These are phyloP conservation scores for Chromera velia DNA, from an alignment of 73 alveolate genomes.

Conservation along the genomic window DNA sequence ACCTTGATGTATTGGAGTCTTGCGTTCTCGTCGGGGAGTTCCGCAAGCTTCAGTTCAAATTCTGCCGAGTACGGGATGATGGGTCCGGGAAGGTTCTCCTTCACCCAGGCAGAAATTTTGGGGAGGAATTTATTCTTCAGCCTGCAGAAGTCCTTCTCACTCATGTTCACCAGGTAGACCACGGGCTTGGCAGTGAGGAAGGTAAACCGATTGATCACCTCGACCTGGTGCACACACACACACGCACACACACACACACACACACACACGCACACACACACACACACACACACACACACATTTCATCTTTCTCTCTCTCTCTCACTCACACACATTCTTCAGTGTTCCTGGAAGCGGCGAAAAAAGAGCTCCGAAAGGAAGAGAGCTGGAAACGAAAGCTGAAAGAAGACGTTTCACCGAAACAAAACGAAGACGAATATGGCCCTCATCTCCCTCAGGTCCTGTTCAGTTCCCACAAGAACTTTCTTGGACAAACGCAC, in stretches of 20 bases:
- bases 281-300: no score
- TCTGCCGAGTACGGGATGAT: conserved; percentile 87
- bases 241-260: no score
- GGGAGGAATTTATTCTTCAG: conserved; percentile 85
- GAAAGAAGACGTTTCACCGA: no score
- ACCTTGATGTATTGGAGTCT: conserved; percentile 17
- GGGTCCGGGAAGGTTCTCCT: conserved; percentile 84
- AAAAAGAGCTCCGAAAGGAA: no score
- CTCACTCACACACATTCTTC: no score
- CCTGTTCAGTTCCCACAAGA: no score
- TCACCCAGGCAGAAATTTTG: conserved; percentile 79
- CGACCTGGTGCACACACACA: conserved; percentile 51
- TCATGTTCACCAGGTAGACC: conserved; percentile 77
- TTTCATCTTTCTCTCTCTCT: conserved; percentile 54
- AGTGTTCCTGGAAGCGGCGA: no score
- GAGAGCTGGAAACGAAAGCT: no score
- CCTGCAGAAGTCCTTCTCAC: conserved; percentile 69
- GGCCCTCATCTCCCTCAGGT: no score
- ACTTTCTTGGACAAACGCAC: no score
- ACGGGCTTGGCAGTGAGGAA: conserved; percentile 90
- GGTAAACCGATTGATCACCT: conserved; percentile 62
- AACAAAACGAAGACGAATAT: no score
- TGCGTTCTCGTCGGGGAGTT: conserved; percentile 57
- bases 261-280: no score
- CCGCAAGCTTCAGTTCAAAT: conserved; percentile 69